Evolutionary conservation across 2,329 filamentous ascomycete species (phyloP), one percentile per base, ranked within the genome.

Genomic region (Cordyceps javanica): DNA sequence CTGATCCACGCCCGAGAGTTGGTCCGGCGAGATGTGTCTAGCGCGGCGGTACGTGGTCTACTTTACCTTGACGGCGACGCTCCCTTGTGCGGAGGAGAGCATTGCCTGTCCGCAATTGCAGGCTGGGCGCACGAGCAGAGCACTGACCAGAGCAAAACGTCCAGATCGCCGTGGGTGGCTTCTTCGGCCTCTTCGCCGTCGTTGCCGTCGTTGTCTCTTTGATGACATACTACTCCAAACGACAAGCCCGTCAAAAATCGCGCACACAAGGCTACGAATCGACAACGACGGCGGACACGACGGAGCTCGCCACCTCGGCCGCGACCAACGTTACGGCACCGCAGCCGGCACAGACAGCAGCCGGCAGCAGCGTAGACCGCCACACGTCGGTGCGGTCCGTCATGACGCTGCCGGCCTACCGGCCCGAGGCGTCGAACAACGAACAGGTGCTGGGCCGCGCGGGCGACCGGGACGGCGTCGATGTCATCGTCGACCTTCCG

Each of bases 401-500:
- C 57, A 94, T 97, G 82, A 97, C 94, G 0, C 75, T 99, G 3
- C 94, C 94, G 0, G 82, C 89, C 0, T 99, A 99, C 70, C 87
- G 88, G 3, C 82, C 80, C 16, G 84, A 83, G 28, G 84, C 91
- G 0, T 80, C 83, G 51, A 86, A 89, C 21, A 86, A 84, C 46
- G 94, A 99, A 71, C 86, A 87, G 63, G 86, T 97, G 1, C 79
- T 97, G 49, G 94, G 86, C 8, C 83, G 92, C 5, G 94, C 96
- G 71, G 94, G 94, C 51, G 94, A 99, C 69, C 82, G 94, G 60
- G 93, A 82, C 55, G 94, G 94, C 8, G 91, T 99, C 65, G 94
- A 99, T 66, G 83, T 90, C 4, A 91, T 99, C 0, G 75, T 97
- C 13, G 92, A 97, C 70, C 84, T 89, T 63, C 92, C 92, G 0